A percentile compares a stretch with the other conserved stretches of the same genome.
phyloP scores from a whole-genome alignment of 2,329 filamentous ascomycete genomes.

The Diaporthe sp. region DNA sequence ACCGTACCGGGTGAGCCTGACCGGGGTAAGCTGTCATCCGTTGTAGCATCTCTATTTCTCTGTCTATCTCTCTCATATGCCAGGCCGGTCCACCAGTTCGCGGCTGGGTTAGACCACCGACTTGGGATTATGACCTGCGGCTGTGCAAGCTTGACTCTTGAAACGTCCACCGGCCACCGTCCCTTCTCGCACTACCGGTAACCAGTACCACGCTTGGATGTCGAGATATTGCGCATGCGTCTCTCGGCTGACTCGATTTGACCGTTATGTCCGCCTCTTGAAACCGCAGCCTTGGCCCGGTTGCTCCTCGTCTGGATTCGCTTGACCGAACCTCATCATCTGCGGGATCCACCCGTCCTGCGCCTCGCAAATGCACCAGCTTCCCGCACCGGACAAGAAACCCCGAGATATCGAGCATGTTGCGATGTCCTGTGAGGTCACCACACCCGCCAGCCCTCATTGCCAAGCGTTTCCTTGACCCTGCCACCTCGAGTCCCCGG shows the following conservation, averaged over 20 bases:
- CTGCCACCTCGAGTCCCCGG: not conserved
- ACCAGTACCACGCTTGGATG: conserved; percentile 13
- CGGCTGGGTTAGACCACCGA: conserved; percentile 6
- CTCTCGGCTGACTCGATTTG: conserved; percentile 24
- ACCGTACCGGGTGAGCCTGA: not conserved
- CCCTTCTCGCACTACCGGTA: conserved; percentile 6
- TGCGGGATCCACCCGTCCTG: conserved; percentile 26
- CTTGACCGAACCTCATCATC: not conserved
- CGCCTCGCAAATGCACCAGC: conserved; percentile 23
- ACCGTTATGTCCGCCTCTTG: conserved; percentile 15
- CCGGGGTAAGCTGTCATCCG: conserved; percentile 25
- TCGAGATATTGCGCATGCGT: conserved; percentile 11
- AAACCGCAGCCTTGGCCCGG: not conserved
- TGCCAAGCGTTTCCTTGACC: conserved; percentile 18
- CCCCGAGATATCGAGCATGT: conserved; percentile 27
- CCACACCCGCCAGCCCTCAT: conserved; percentile 17
- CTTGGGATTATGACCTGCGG: conserved; percentile 27
- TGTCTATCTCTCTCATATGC: not conserved
- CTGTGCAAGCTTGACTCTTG: conserved; percentile 33
- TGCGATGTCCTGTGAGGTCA: conserved; percentile 21
- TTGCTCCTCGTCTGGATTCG: conserved; percentile 13
- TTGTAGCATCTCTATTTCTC: not conserved
- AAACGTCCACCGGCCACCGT: conserved; percentile 22
- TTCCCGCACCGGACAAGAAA: conserved; percentile 23
- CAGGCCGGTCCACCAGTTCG: conserved; percentile 6